These are phyloP conservation scores for Trichosporon sp. DNA, from an alignment of 1,284 basidiomycete genomes.

Conservation along the genomic window DNA sequence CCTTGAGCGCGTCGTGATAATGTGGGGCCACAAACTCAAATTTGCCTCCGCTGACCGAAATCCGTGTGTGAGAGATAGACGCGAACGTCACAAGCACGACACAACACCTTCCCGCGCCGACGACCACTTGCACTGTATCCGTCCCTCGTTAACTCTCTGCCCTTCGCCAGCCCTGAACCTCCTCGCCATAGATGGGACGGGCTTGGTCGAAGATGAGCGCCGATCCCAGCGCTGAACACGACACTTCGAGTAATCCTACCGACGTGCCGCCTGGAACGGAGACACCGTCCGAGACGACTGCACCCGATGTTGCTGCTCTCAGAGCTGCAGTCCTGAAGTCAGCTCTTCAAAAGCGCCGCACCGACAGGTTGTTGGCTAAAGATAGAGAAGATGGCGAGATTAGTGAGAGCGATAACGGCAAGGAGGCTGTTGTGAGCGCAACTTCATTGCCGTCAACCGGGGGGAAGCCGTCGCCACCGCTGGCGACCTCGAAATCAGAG, in stretches of 20 bases:
- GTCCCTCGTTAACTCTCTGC: neutral
- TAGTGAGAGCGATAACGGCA: slow-evolving; percentile 9
- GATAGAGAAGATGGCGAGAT: slow-evolving; percentile 21
- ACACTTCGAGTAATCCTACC: neutral
- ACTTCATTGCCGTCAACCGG: neutral
- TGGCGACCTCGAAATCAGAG: neutral
- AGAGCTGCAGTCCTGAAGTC: slow-evolving; percentile 15
- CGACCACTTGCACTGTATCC: neutral
- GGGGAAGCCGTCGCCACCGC: neutral
- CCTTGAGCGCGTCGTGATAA: neutral
- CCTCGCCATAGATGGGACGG: slow-evolving; percentile 15
- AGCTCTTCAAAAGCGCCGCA: neutral
- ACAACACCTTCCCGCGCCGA: neutral
- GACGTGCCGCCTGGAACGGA: neutral
- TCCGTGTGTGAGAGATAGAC: neutral
- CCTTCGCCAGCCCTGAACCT: neutral
- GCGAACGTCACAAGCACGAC: neutral
- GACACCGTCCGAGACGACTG: neutral
- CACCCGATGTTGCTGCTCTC: slow-evolving; percentile 11
- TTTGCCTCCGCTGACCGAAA: neutral
- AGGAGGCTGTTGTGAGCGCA: neutral
- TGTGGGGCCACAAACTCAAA: neutral
- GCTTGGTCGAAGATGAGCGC: slow-evolving; percentile 17
- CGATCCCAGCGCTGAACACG: slow-evolving; percentile 16
- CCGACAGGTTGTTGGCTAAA: neutral